Evolutionary conservation across 2,329 filamentous ascomycete genomes (phyloP).

Genomic region (Trichophyton verrucosum): DNA sequence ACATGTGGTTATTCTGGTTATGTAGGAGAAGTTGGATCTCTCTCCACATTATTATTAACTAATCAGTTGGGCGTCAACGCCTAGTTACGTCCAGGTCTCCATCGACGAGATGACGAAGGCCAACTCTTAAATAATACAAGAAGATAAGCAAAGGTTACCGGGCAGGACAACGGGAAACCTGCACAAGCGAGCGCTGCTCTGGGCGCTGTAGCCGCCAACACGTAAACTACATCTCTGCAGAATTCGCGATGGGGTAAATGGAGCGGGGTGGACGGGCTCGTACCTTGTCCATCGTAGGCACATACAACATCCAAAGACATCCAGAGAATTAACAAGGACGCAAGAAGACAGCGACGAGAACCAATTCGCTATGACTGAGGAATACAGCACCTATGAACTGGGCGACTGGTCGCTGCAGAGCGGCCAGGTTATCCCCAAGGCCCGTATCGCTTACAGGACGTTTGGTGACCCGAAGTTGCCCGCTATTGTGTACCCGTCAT

Average conservation of each 20-base stretch:
- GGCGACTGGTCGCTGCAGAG: constrained; percentile 57
- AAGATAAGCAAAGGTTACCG: too few species aligned
- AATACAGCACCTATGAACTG: constrained; percentile 44
- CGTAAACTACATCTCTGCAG: background rate
- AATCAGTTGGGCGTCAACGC: too few species aligned
- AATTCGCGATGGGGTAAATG: background rate
- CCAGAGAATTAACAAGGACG: background rate
- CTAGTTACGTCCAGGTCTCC: too few species aligned
- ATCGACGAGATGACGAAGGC: too few species aligned
- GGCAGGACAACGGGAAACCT: too few species aligned
- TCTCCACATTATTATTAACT: too few species aligned
- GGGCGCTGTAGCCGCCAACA: background rate
- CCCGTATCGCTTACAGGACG: constrained; percentile 65
- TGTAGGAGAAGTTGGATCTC: too few species aligned
- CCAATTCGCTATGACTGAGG: constrained; percentile 44
- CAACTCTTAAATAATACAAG: too few species aligned
- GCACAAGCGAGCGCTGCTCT: too few species aligned
- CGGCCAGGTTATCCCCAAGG: constrained; percentile 49
- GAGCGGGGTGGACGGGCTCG: background rate
- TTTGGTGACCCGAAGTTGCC: constrained; percentile 52
- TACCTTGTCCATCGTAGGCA: background rate
- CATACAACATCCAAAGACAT: background rate
- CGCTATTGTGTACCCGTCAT: constrained; percentile 63
- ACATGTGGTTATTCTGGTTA: background rate
- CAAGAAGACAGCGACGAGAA: background rate